Conservation (phyloP, 192 early-diverging fungal species). For the Linnemannia elongata region DNA sequence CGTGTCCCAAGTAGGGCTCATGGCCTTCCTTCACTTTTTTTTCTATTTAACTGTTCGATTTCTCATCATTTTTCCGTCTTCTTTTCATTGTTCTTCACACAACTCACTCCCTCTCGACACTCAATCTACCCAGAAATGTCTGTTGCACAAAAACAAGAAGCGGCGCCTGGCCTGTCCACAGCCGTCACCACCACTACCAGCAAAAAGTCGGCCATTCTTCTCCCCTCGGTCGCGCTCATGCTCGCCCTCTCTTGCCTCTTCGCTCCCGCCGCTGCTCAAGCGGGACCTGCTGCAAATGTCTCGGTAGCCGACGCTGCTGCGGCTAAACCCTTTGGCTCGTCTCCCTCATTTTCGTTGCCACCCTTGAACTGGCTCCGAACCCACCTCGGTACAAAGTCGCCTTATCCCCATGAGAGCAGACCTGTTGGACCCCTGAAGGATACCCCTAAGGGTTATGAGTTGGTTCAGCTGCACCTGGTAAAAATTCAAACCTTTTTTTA, state of each 20-base stretch:
- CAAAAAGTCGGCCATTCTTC: not conserved
- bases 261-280: not conserved
- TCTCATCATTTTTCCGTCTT: too few relatives aligned
- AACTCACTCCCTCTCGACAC: too few relatives aligned
- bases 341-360: not conserved
- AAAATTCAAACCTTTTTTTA: not conserved
- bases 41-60: not conserved
- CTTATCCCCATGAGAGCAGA: constrained; percentile 43
- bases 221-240: not conserved
- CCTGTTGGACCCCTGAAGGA: constrained; percentile 17
- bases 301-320: too few relatives aligned
- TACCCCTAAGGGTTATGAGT: constrained; percentile 38
- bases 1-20: too few relatives aligned
- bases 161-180: not conserved
- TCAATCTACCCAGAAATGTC: not conserved
- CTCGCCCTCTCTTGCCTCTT: not conserved
- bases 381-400: constrained; percentile 46
- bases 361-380: constrained; percentile 22
- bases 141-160: not conserved
- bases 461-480: constrained; percentile 46
- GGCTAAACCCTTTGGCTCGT: not conserved
- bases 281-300: too few relatives aligned
- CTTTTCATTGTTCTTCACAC: too few relatives aligned
- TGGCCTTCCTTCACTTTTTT: not conserved
- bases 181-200: not conserved